Conservation (phyloP, 352 stramenopile species). For the Globisporangium apiculatum region DNA sequence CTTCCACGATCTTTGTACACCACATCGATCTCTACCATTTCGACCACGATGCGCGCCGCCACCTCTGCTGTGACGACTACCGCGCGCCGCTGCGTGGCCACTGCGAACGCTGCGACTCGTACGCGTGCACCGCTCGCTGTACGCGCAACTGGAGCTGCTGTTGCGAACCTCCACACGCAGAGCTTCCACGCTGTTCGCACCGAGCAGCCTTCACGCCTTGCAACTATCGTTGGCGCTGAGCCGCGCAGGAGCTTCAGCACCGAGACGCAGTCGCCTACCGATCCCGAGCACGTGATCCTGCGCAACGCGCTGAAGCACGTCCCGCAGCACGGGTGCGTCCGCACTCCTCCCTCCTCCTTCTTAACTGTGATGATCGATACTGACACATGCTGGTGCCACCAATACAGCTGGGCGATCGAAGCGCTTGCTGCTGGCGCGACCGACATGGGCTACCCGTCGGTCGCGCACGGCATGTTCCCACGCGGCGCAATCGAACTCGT, state of each 20-base stretch:
- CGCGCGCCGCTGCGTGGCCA: neutral
- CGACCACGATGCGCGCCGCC: conserved; percentile 1
- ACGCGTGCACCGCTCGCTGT: neutral
- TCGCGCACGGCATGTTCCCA: conserved; percentile 78
- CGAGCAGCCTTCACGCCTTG: too few relatives aligned
- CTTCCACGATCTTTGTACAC: too few relatives aligned
- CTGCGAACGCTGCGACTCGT: neutral
- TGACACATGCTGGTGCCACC: neutral
- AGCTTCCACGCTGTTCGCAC: neutral
- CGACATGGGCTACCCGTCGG: conserved; percentile 63
- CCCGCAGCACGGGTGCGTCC: conserved; percentile 31
- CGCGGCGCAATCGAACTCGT: conserved; percentile 75
- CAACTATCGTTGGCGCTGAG: neutral
- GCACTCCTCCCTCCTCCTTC: neutral
- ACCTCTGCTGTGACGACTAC: neutral
- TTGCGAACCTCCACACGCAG: neutral
- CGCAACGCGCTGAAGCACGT: conserved; percentile 48
- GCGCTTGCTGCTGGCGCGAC: conserved; percentile 61
- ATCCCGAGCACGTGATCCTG: conserved; percentile 49
- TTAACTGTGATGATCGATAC: neutral
- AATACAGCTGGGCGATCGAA: conserved; percentile 64
- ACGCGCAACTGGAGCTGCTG: neutral
- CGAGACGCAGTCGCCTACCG: neutral
- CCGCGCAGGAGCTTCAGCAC: neutral
- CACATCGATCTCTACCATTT: too few relatives aligned